phyloP scores from a whole-genome alignment of 2,329 filamentous ascomycete species.

The Lecanicillium sp. region DNA sequence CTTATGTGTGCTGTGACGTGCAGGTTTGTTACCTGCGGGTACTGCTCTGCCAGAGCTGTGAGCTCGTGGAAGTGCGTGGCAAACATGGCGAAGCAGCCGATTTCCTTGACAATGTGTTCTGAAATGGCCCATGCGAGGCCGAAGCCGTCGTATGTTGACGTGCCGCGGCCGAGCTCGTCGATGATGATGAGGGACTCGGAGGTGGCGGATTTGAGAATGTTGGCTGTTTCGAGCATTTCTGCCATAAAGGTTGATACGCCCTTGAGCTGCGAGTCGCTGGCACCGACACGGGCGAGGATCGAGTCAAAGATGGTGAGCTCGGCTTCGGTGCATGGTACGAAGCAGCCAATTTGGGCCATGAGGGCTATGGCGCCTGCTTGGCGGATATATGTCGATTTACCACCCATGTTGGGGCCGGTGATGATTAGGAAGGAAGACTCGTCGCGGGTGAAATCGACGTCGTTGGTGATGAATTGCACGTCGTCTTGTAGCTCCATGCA shows the following conservation, averaged over 20 bases:
- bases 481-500: slow-evolving; percentile 99
- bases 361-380: slow-evolving; percentile 95
- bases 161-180: slow-evolving; percentile 92
- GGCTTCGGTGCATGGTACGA: slow-evolving; percentile 84
- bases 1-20: slow-evolving; percentile 94
- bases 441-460: slow-evolving; percentile 71
- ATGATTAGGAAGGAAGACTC: slow-evolving; percentile 90
- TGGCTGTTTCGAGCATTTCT: slow-evolving; percentile 97
- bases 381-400: slow-evolving; percentile 96
- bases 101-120: slow-evolving; percentile 93
- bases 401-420: slow-evolving; percentile 97
- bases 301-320: slow-evolving; percentile 95
- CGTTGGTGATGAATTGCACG: slow-evolving; percentile 96
- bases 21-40: slow-evolving; percentile 82
- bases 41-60: slow-evolving; percentile 79
- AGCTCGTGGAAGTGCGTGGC: slow-evolving; percentile 98
- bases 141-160: slow-evolving; percentile 96
- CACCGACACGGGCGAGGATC: slow-evolving; percentile 90
- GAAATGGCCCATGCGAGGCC: slow-evolving; percentile 99
- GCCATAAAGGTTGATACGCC: slow-evolving; percentile 99
- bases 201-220: slow-evolving; percentile 95
- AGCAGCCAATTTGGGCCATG: slow-evolving; percentile 95
- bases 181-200: slow-evolving; percentile 96
- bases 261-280: slow-evolving; percentile 93
- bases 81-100: slow-evolving; percentile 89